Evolutionary conservation across 441 rosid genomes (phyloP).

Genomic region (Omphalea diandra): DNA sequence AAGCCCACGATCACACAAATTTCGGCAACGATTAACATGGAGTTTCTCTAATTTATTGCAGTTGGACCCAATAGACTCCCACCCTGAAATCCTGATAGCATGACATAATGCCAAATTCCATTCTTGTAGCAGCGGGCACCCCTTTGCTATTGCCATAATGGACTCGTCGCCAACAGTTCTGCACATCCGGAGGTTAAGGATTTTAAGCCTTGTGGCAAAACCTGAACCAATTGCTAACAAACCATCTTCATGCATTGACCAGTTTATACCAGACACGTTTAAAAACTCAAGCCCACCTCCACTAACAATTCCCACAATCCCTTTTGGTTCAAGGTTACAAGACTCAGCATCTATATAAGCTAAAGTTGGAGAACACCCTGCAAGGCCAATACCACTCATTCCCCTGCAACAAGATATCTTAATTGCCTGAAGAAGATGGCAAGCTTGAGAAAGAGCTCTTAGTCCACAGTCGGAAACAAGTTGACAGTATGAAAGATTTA

Average conservation of each 20-base stretch:
- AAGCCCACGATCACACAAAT: conserved; percentile 57
- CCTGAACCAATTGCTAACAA: conserved; percentile 62
- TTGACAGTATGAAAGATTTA: conserved; percentile 60
- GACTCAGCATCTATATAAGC: conserved; percentile 57
- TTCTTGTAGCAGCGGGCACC: conserved; percentile 67
- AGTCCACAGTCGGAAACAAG: conserved; percentile 60
- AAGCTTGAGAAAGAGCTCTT: conserved; percentile 45
- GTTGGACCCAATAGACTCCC: conserved; percentile 57
- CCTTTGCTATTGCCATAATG: conserved; percentile 58
- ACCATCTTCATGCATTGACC: conserved; percentile 29
- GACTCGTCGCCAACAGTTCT: conserved; percentile 55
- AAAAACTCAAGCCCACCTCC: conserved; percentile 79
- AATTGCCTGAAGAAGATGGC: conserved; percentile 54
- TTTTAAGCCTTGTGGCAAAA: conserved; percentile 48
- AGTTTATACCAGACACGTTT: conserved; percentile 38
- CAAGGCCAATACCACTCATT: conserved; percentile 57
- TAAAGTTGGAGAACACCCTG: conserved; percentile 59
- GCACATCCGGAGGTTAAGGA: conserved; percentile 71
- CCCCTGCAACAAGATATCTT: conserved; percentile 54
- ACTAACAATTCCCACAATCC: conserved; percentile 57
- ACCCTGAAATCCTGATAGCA: conserved; percentile 50
- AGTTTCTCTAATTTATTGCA: conserved; percentile 62
- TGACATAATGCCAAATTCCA: conserved; percentile 74
- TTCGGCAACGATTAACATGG: conserved; percentile 74
- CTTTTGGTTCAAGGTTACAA: conserved; percentile 55